Base-by-base conservation (phyloP, 257 asterid species). In the Parsonsia alboflavescens region DNA sequence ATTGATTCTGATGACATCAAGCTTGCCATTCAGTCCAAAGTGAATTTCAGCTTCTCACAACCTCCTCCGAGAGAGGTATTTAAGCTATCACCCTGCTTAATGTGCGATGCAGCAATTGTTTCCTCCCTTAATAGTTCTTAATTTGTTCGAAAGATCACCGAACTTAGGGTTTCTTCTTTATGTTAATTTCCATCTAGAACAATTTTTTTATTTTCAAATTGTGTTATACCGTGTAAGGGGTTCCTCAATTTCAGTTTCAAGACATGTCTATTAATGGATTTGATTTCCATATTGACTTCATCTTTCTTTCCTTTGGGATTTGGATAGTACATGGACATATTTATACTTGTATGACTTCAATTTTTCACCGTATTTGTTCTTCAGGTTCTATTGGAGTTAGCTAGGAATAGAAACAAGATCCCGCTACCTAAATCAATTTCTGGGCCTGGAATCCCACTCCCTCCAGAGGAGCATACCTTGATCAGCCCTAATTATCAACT, bases 31-130 rank as follows among this genome's bases (percentile, higher is more conserved):
- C 96, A 93, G 79, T 87, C 96, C 9, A 89, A 93, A 87, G 88
- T 91, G 77, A 88, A 87, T 75, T 89, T 88, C 81, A 91, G 96
- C 82, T 91, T 91, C 93, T 91, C 97, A 2, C 97, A 91, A 77
- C 97, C 96, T 74, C 97, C 98, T 7, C 96, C 91, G 0, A 86
- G 97, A 17, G 93, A 91, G 96, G 98, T 91, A 89, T 46, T 7
- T 46, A 9, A 46, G 13, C 1, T 46, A 9, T 10, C 1, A 46
- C 1, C 50, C 50, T 0, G 15, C 50, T 46, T 46, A 46, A 9
- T 46, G 1, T 46, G 50, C 13, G 0, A 46, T 46, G 12, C 9
- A 0, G 50, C 10, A 1, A 7, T 46, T 46, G 1, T 46, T 46
- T 46, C 12, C 50, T 10, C 13, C 13, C 2, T 7, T 1, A 46